Base-by-base conservation (phyloP, 2,329 filamentous ascomycete species). In the Epichloe aotearoae region DNA sequence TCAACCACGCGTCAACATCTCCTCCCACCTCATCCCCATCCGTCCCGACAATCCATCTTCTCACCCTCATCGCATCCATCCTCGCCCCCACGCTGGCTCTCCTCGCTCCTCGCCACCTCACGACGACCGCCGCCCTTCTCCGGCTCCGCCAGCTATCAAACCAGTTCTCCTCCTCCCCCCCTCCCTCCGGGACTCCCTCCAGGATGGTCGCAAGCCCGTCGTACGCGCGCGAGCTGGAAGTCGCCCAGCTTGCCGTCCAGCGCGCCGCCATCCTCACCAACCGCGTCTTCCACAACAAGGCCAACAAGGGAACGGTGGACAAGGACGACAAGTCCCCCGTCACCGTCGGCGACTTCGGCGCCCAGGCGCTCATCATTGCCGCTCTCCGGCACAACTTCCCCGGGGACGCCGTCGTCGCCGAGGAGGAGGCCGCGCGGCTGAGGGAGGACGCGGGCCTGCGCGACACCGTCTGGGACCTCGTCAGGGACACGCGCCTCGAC, bases 281-380 rank as follows among this genome's bases (percentile, higher is more conserved):
- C 64, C 67, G 69, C 38, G 74, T 77, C 60, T 77, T 77, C 64
- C 67, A 89, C 70, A 86, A 91, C 60, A 93, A 91, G 69, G 85
- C 88, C 61, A 97, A 97, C 61, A 97, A 97, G 73, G 91, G 91
- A 59, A 96, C 93, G 44, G 77, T 95, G 48, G 66, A 69, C 61
- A 98, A 98, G 73, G 84, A 88, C 68, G 93, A 98, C 75, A 88
- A 88, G 65, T 95, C 90, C 10, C 93, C 93, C 57, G 93, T 98
- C 61, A 98, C 93, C 17, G 93, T 97, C 61, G 93, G 91, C 66
- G 93, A 98, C 72, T 97, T 95, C 67, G 93, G 93, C 63, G 94
- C 93, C 38, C 93, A 98, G 73, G 90, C 93, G 34, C 80, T 98
- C 57, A 95, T 98, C 69, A 95, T 97, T 63, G 78, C 83, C 52